phyloP scores from a whole-genome alignment of 805 yeast genomes.

The Jamesozyma hellenica region DNA sequence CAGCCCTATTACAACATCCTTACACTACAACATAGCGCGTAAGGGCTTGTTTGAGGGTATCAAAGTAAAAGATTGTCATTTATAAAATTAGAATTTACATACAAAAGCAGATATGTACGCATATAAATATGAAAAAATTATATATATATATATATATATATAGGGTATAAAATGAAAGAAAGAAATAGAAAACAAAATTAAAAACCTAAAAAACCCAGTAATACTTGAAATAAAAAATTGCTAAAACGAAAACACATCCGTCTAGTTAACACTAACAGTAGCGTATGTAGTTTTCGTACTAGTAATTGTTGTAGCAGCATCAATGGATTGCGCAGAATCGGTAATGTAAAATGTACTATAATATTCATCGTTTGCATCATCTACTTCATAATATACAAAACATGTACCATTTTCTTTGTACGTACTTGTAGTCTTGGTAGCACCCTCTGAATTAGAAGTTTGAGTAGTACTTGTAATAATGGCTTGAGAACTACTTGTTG shows the following conservation, averaged over 20 bases:
- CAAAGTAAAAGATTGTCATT: no score
- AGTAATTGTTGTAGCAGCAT: conserved; percentile 29
- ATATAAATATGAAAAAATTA: no score
- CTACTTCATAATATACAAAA: conserved; percentile 18
- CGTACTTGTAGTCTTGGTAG: neutral
- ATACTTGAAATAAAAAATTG: conserved; percentile 1
- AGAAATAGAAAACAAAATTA: no score
- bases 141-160: no score
- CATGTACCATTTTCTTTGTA: conserved; percentile 19
- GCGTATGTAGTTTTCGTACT: conserved; percentile 21
- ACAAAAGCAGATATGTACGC: no score
- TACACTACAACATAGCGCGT: no score
- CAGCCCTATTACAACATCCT: no score
- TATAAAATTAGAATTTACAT: no score
- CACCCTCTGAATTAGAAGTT: conserved; percentile 1
- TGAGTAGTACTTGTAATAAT: neutral
- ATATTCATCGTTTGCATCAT: conserved; percentile 17
- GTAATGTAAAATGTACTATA: conserved; percentile 26
- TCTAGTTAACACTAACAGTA: conserved; percentile 9
- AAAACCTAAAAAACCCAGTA: neutral
- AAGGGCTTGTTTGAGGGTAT: no score
- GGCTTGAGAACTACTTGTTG: neutral
- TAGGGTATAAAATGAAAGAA: no score
- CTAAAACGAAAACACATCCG: neutral
- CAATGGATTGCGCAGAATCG: conserved; percentile 21